Base-by-base conservation (phyloP, 2,329 filamentous ascomycete genomes). In the Orbilia quercus region DNA sequence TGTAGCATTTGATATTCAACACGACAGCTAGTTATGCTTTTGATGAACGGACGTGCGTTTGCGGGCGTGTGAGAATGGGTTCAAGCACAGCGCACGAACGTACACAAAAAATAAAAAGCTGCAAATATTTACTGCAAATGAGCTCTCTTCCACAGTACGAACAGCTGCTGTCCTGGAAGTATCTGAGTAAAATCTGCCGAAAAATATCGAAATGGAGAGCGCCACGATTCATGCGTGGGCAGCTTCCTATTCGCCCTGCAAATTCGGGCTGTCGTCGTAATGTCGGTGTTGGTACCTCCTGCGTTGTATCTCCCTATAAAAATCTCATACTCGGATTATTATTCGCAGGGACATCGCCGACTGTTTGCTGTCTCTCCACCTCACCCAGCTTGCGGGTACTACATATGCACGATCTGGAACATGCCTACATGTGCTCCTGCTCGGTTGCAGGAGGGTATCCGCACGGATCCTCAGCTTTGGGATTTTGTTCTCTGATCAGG, bases 391-490 rank as follows among this genome's bases (percentile, higher is more conserved):
- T 53, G 57, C 55, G 51, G 58, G 58, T 53, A 42, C 51, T 48
- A 63, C 45, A 34, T 36, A 44, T 60, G 67, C 67, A 65, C 59
- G 67, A 72, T 72, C 22, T 60, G 59, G 67, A 54, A 65, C 67
- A 72, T 65, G 28, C 28, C 28, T 31, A 64, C 66, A 62, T 18
- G 18, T 45, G 44, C 34, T 53, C 28, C 9, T 31, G 38, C 20
- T 55, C 40, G 38, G 45, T 47, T 72, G 67, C 67, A 72, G 67
- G 51, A 34, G 28, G 42, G 48, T 57, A 72, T 23, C 67, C 67
- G 67, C 67, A 72, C 67, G 67, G 67, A 65, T 72, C 67, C 67
- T 72, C 47, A 65, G 59, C 12, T 60, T 72, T 72, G 67, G 67
- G 67, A n/a, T n/a, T n/a, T n/a, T n/a, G n/a, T n/a, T n/a, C n/a